A percentile compares a stretch with the other conserved stretches of the same genome.
Evolutionary conservation across 1,139 yeast genomes (phyloP).

Genomic region (Suhomyces bribrorum): DNA sequence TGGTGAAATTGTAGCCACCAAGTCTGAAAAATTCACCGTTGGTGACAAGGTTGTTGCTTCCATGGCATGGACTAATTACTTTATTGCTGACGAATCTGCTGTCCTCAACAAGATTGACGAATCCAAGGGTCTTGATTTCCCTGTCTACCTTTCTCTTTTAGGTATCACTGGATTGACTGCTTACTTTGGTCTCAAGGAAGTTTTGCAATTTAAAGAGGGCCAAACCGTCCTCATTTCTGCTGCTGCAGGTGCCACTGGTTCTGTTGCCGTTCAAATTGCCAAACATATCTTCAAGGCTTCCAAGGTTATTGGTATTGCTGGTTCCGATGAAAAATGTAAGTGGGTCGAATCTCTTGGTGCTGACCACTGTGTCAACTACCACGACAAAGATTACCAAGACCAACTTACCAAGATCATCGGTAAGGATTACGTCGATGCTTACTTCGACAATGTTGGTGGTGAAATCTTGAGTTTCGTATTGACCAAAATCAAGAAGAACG

Average conservation of each 20-base stretch:
- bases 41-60: slow-evolving; percentile 26
- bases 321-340: slow-evolving; percentile 56
- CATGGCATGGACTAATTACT: slow-evolving; percentile 35
- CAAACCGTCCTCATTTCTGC: slow-evolving; percentile 56
- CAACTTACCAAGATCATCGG: slow-evolving; percentile 48
- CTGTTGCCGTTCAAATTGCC: slow-evolving; percentile 61
- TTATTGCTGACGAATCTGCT: slow-evolving; percentile 20
- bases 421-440: slow-evolving; percentile 27
- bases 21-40: slow-evolving; percentile 21
- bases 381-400: slow-evolving; percentile 42
- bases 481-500: slow-evolving; percentile 21
- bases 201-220: slow-evolving; percentile 42
- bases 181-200: slow-evolving; percentile 52
- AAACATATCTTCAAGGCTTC: slow-evolving; percentile 53
- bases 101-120: slow-evolving; percentile 29
- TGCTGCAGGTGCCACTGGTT: slow-evolving; percentile 73
- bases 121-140: slow-evolving; percentile 24
- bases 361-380: slow-evolving; percentile 56
- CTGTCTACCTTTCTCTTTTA: slow-evolving; percentile 31
- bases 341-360: slow-evolving; percentile 60
- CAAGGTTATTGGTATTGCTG: slow-evolving; percentile 65
- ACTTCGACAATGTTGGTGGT: slow-evolving; percentile 29
- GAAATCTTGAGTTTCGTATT: slow-evolving; percentile 21
- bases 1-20: slow-evolving; percentile 26
- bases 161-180: slow-evolving; percentile 69